Evolutionary conservation across 2,329 filamentous ascomycete genomes (phyloP), one percentile per base, ranked within the genome.

Genomic region (Fusarium ambrosium): DNA sequence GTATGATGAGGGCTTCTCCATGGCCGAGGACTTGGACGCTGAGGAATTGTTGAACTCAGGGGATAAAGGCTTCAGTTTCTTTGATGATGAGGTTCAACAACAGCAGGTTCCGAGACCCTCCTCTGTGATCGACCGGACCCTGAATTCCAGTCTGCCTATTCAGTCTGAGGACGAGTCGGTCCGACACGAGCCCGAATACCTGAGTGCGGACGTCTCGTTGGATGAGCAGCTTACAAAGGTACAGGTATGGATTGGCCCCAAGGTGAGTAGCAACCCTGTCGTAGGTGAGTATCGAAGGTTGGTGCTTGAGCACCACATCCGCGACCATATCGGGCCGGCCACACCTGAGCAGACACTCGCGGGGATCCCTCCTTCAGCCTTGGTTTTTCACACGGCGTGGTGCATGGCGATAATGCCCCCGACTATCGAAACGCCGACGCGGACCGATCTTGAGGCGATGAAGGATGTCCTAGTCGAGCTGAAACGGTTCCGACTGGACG

Each of bases 351-450:
- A 91, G 64, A 80, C 88, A 18, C 80, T 77, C 3, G 87, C 87
- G 0, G 89, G 89, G 2, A 87, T 86, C 6, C 89, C 89, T 6
- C 58, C 78, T 1, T 80, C 82, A 0, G 80, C 83, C 1, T 85
- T 84, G 64, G 79, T 91, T 43, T 90, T 87, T 73, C 82, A 86
- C 32, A 84, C 83, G 2, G 89, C 89, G 0, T 91, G 89, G 89
- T 84, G 86, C 68, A 83, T 89, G 62, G 73, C 89, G 16, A 69
- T 89, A 4, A 80, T 85, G 70, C 85, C 86, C 9, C 62, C 51
- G 0, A 69, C 71, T 16, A 69, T 84, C 32, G 65, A 62, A 4
- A 51, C 72, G 24, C 86, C 85, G 0, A 69, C 76, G 5, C 67
- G 62, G 34, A 66, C 48, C 9, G 80, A 84, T 8, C 69, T 87